Base-by-base conservation (phyloP, 2,329 filamentous ascomycete species). In the Nigrospora sphaerica region DNA sequence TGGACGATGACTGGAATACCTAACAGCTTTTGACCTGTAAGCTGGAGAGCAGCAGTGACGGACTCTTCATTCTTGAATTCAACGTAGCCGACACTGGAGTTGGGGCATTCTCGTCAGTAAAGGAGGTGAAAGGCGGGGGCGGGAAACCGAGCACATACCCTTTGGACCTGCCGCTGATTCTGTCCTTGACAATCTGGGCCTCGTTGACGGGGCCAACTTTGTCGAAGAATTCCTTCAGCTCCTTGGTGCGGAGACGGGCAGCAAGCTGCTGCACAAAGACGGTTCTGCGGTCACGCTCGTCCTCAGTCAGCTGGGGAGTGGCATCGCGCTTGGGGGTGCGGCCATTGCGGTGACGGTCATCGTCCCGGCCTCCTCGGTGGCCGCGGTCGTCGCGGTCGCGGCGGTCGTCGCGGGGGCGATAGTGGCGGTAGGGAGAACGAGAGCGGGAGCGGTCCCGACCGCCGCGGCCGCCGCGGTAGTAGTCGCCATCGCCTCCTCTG, bases 231-330 rank as follows among this genome's bases (percentile, higher is more conserved):
- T 84, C 80, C 66, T 95, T 92, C 53, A 98, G 77, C 67, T 97
- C 90, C 61, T 89, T 90, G 46, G 88, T 95, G 57, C 92, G 85
- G 54, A 97, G 78, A 62, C 93, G 88, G 56, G 91, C 91, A 56
- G 93, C 93, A 62, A 98, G 85, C 70, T 98, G 93, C 74, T 98
- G 93, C 46, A 98, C 93, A 64, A 98, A 98, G 49, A 98, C 89
- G 48, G 95, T 98, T 60, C 93, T 87, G 58, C 89, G 86, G 71
- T 98, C 93, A 62, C 92, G 86, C 70, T 98, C 93, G 69, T 97
- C 93, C 66, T 96, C 91, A 59, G 87, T 95, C 50, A 87, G 81
- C 62, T 87, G 83, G 28, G 89, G 85, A 45, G 85, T 83, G 47
- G 64, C 66, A 52, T 80, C 77, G 56, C 67, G 68, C 58, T 65